These are phyloP conservation scores for Podaxis sp. DNA, from an alignment of 768 basidiomycete genomes.

Conservation along the genomic window DNA sequence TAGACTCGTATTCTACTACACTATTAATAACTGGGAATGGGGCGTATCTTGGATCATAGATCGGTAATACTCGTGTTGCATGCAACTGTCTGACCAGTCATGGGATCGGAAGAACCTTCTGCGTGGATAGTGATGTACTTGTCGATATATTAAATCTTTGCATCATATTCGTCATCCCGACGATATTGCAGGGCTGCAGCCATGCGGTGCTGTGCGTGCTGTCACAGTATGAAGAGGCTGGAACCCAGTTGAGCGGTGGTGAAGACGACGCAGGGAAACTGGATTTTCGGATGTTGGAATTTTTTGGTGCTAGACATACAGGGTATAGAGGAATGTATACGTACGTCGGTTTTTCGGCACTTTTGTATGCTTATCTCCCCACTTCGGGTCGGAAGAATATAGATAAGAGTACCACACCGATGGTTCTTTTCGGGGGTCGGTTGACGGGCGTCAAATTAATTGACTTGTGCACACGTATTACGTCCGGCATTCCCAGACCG, in stretches of 20 bases:
- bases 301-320: too few relatives aligned
- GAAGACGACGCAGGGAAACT: not conserved
- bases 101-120: not conserved
- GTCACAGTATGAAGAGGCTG: not conserved
- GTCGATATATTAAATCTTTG: not conserved
- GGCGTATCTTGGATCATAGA: not conserved
- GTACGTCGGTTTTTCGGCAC: too few relatives aligned
- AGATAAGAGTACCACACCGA: not conserved
- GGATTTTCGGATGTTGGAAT: too few relatives aligned
- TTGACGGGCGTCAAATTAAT: not conserved
- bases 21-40: not conserved
- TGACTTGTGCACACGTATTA: too few relatives aligned
- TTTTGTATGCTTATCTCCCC: not conserved
- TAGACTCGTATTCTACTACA: not conserved
- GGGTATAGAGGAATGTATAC: too few relatives aligned
- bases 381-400: not conserved
- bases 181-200: not conserved
- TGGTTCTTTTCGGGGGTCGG: not conserved
- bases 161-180: not conserved
- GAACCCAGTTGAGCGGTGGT: not conserved
- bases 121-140: not conserved
- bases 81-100: not conserved
- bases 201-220: not conserved
- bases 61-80: not conserved
- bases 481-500: too few relatives aligned